A percentile compares a stretch with the other conserved stretches of the same genome.
Conservation (phyloP, 1,284 basidiomycete species). For the Singerocomus rubriflavus region DNA sequence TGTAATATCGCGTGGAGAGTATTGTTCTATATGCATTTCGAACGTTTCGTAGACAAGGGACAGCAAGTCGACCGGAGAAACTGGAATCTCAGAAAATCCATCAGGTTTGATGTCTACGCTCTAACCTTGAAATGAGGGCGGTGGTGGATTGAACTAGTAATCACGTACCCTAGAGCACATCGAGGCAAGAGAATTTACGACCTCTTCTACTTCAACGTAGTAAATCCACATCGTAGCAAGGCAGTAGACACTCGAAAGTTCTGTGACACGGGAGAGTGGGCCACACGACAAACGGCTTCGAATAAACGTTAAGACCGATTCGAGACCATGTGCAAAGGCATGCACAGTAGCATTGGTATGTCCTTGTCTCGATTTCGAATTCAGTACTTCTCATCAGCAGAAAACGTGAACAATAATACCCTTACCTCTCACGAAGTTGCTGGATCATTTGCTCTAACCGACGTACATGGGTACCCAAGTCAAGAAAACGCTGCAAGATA, state of each 20-base stretch:
- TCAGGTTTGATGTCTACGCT: slow-evolving; percentile 37
- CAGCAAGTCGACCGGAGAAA: slow-evolving; percentile 47
- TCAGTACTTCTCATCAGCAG: neutral
- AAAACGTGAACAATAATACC: neutral
- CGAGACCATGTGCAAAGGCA: slow-evolving; percentile 63
- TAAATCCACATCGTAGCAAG: slow-evolving; percentile 50
- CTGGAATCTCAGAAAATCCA: slow-evolving; percentile 42
- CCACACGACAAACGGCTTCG: slow-evolving; percentile 42
- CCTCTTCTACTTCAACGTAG: slow-evolving; percentile 50
- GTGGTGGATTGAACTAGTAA: neutral
- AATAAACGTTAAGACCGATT: slow-evolving; percentile 50
- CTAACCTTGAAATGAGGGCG: slow-evolving; percentile 33
- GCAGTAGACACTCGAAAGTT: slow-evolving; percentile 19
- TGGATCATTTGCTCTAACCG: slow-evolving; percentile 56
- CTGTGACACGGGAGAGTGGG: slow-evolving; percentile 31
- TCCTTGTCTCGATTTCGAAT: slow-evolving; percentile 34
- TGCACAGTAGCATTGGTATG: slow-evolving; percentile 52
- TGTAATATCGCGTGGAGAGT: slow-evolving; percentile 43
- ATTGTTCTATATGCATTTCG: slow-evolving; percentile 47
- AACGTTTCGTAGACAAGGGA: slow-evolving; percentile 55
- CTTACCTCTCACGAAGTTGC: slow-evolving; percentile 45
- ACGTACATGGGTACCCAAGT: slow-evolving; percentile 60
- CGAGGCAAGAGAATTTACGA: slow-evolving; percentile 47
- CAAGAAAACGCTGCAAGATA: slow-evolving; percentile 56
- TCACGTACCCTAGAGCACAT: slow-evolving; percentile 56